phyloP scores from a whole-genome alignment of 1,139 yeast genomes.

The Pichia inconspicua region DNA sequence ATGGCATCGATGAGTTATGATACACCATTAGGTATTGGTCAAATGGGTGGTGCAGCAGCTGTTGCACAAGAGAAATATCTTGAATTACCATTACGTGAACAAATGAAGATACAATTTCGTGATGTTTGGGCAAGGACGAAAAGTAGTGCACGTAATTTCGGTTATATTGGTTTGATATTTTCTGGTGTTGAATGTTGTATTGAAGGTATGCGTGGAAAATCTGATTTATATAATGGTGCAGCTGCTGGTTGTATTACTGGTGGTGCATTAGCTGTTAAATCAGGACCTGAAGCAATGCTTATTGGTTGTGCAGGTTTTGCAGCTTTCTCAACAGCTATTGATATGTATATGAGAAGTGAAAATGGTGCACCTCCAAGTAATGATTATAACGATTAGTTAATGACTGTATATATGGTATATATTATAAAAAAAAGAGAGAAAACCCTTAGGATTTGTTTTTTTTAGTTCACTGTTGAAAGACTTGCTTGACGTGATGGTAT shows the following conservation, averaged over 20 bases:
- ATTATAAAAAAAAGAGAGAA: too few relatives aligned
- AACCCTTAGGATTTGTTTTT: too few relatives aligned
- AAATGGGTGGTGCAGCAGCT: constrained; percentile 27
- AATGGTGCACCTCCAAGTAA: constrained; percentile 77
- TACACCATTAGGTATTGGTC: constrained; percentile 58
- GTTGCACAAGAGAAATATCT: constrained; percentile 34
- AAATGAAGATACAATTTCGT: constrained; percentile 80
- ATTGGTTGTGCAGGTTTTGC: constrained; percentile 98
- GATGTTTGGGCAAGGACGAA: constrained; percentile 89
- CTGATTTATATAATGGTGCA: constrained; percentile 86
- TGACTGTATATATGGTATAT: not conserved
- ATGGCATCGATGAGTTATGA: constrained; percentile 91
- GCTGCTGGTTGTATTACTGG: constrained; percentile 95
- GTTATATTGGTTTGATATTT: constrained; percentile 87
- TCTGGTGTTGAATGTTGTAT: constrained; percentile 92
- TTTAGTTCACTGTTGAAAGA: not conserved
- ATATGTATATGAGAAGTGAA: constrained; percentile 81
- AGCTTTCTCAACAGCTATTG: constrained; percentile 90
- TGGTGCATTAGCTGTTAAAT: constrained; percentile 78
- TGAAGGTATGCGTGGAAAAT: constrained; percentile 81
- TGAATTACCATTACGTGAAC: constrained; percentile 86
- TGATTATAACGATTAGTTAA: constrained; percentile 54
- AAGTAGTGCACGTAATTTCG: constrained; percentile 88
- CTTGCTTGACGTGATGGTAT: constrained; percentile 2
- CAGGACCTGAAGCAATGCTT: constrained; percentile 89